Evolutionary conservation across 257 asterid genomes (phyloP).

Genomic region (Solanum tarapatanum): DNA sequence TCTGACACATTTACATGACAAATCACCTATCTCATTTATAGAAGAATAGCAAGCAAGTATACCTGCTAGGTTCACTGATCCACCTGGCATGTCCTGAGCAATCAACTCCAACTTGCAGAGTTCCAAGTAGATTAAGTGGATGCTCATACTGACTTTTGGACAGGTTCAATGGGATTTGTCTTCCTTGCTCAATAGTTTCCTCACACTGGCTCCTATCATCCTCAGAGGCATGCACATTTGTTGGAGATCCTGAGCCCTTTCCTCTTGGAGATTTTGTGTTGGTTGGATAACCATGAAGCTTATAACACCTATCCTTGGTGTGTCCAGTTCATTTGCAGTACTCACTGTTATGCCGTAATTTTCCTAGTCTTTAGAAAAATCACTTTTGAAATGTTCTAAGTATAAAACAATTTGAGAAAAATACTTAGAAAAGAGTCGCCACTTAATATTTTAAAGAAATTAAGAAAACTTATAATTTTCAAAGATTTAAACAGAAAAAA

Average conservation of each 20-base stretch:
- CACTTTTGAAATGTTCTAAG: too few relatives aligned
- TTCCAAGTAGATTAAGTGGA: background rate
- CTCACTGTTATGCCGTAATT: too few relatives aligned
- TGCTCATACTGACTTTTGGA: background rate
- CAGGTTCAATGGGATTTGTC: background rate
- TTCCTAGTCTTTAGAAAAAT: too few relatives aligned
- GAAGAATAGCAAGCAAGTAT: too few relatives aligned
- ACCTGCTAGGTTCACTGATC: background rate
- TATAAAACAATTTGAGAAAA: too few relatives aligned
- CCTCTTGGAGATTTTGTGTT: background rate
- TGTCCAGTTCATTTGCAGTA: background rate
- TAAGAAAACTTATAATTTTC: too few relatives aligned
- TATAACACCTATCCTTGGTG: background rate
- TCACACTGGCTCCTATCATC: background rate
- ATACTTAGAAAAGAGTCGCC: too few relatives aligned
- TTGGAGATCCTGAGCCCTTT: background rate
- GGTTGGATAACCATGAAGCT: background rate
- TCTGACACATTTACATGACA: too few relatives aligned
- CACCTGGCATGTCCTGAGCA: background rate
- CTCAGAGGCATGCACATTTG: background rate
- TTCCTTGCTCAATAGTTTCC: background rate
- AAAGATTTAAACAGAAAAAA: too few relatives aligned
- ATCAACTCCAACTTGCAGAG: background rate
- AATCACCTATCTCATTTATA: background rate
- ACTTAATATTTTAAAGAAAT: too few relatives aligned